Evolutionary conservation across 306 rosid species (phyloP).

Genomic region (Inga oerstediana): DNA sequence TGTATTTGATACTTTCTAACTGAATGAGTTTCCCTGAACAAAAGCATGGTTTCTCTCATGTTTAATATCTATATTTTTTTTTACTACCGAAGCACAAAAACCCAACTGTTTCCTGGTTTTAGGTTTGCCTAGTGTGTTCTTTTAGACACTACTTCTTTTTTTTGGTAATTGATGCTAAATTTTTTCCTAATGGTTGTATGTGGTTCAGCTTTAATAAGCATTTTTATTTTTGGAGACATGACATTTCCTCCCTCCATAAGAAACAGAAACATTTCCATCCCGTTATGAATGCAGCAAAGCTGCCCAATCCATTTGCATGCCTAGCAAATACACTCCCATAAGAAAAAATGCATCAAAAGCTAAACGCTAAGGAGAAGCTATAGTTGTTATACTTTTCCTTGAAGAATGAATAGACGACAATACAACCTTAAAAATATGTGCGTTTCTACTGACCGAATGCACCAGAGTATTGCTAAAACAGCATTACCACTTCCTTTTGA

Average conservation of each 20-base stretch:
- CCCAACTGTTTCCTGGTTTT: neutral
- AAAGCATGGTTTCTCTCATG: neutral
- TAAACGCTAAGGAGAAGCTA: neutral
- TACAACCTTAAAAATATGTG: neutral
- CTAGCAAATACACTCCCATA: neutral
- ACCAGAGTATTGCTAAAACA: neutral
- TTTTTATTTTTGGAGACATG: neutral
- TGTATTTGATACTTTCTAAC: neutral
- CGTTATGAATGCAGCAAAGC: neutral
- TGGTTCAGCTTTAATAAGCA: neutral
- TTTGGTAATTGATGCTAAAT: neutral
- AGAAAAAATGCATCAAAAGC: neutral
- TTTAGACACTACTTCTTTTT: neutral
- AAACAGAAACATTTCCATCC: neutral
- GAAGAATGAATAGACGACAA: neutral
- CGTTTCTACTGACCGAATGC: neutral
- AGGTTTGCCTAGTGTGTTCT: neutral
- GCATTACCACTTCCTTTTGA: neutral
- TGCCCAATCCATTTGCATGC: neutral
- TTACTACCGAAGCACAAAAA: neutral
- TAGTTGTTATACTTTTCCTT: neutral
- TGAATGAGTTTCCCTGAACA: neutral
- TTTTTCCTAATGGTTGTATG: constrained; percentile 9
- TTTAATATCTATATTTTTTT: neutral
- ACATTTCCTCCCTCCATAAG: neutral